Evolutionary conservation across 1,284 basidiomycete species (phyloP), one percentile per base, ranked within the genome.

Genomic region (Trametes sp.): DNA sequence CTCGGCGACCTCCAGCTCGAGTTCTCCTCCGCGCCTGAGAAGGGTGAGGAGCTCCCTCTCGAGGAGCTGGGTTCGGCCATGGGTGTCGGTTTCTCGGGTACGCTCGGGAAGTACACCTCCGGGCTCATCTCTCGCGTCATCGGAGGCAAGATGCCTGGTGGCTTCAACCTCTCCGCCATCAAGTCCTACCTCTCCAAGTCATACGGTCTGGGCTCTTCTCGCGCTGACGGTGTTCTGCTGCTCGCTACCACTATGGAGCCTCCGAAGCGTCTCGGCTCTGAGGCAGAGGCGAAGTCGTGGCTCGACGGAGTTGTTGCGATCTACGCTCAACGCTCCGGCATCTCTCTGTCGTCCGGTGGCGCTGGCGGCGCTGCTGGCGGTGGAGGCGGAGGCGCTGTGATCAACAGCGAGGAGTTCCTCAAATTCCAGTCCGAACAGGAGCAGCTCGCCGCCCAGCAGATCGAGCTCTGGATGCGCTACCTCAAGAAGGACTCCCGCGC

Each of bases 361-460:
- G 82, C 84, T 29, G 84, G 81, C 50, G 89, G 85, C 53, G 87
- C 82, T 11, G 88, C 82, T 54, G 87, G 86, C 19, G 85, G 84
- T 45, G 86, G 80, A 3, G 84, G 80, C 52, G 92, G 91, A 38
- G 94, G 93, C 29, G 89, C 90, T 1, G 90, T 91, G 48, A 98
- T 98, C 83, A 98, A 98, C 82, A 96, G 94, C 74, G 97, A 99
- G 78, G 96, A 98, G 76, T 98, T 99, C 84, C 81, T 96, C 77
- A 96, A 96, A 80, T 97, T 98, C 86, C 93, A 96, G 72, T 83
- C 88, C 19, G 94, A 97, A 69, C 97, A 99, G 77, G 87, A 98
- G 75, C 87, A 91, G 63, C 97, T 98, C 71, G 95, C 94, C 23
- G 84, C 89, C 58, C 94, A 97, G 72, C 95, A 99, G 73, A 88